Conservation (phyloP, 2,329 filamentous ascomycete genomes). For the Trichoderma pleuroti region DNA sequence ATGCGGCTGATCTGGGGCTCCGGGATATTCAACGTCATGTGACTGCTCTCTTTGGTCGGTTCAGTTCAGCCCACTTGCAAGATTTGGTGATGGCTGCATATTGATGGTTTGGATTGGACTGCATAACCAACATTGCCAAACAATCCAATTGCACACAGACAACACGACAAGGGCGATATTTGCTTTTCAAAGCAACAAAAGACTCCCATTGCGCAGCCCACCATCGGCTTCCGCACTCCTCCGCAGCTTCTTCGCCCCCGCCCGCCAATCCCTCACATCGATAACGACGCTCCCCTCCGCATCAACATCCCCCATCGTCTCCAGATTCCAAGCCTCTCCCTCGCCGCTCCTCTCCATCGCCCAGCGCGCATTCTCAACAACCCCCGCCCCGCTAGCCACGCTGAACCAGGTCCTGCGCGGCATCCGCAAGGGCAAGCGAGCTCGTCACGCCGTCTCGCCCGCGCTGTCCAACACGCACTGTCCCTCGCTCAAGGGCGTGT, state of each 20-base stretch:
- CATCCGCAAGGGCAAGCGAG: constrained; percentile 73
- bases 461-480: constrained; percentile 66
- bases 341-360: constrained; percentile 24
- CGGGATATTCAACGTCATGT: neutral
- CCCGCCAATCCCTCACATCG: constrained; percentile 27
- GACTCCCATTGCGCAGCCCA: constrained; percentile 18
- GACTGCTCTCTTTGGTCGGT: neutral
- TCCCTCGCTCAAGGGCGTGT: constrained; percentile 91
- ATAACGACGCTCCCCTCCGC: constrained; percentile 23
- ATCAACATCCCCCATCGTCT: constrained; percentile 19
- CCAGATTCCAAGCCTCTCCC: constrained; percentile 16
- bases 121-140: no score
- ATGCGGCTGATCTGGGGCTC: constrained; percentile 11
- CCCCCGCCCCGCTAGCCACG: constrained; percentile 57
- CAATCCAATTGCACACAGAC: neutral
- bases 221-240: constrained; percentile 37
- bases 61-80: neutral
- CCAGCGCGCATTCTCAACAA: constrained; percentile 50
- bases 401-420: constrained; percentile 73
- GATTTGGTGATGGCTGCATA: constrained; percentile 9
- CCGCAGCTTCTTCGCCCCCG: constrained; percentile 33
- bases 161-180: neutral
- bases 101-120: neutral
- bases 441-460: constrained; percentile 83
- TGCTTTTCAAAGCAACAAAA: neutral